Conservation (phyloP, 139 green algal genomes). For the Haematococcus lacustris region DNA sequence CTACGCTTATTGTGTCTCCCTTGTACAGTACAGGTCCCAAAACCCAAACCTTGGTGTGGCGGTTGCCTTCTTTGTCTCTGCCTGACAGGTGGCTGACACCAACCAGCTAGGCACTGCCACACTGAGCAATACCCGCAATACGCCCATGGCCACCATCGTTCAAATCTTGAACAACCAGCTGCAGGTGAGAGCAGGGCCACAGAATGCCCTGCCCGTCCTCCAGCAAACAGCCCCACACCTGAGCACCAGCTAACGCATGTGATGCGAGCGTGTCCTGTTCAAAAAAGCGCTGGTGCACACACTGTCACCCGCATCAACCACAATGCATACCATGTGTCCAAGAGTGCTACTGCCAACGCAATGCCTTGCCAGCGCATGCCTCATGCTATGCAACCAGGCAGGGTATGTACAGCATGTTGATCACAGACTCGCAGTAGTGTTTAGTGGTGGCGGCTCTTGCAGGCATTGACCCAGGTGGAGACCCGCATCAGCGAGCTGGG, state of each 20-base stretch:
- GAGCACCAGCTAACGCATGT: neutral
- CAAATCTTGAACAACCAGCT: constrained; percentile 89
- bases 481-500: constrained; percentile 8
- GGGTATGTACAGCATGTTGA: neutral
- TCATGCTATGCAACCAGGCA: neutral
- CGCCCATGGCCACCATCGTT: constrained; percentile 70
- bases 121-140: constrained; percentile 45
- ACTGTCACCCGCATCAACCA: neutral
- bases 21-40: neutral
- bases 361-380: neutral
- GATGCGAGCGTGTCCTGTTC: neutral
- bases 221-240: neutral
- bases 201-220: neutral
- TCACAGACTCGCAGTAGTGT: too few relatives aligned
- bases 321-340: neutral
- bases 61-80: neutral
- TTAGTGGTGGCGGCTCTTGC: neutral
- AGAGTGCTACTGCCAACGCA: neutral
- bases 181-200: constrained; percentile 30
- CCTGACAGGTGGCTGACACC: constrained; percentile 28
- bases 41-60: neutral
- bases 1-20: neutral
- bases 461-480: constrained; percentile 20
- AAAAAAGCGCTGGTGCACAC: neutral
- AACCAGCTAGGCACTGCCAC: constrained; percentile 45